Evolutionary conservation across 768 basidiomycete genomes (phyloP).

Genomic region (Gyrodon lividus): DNA sequence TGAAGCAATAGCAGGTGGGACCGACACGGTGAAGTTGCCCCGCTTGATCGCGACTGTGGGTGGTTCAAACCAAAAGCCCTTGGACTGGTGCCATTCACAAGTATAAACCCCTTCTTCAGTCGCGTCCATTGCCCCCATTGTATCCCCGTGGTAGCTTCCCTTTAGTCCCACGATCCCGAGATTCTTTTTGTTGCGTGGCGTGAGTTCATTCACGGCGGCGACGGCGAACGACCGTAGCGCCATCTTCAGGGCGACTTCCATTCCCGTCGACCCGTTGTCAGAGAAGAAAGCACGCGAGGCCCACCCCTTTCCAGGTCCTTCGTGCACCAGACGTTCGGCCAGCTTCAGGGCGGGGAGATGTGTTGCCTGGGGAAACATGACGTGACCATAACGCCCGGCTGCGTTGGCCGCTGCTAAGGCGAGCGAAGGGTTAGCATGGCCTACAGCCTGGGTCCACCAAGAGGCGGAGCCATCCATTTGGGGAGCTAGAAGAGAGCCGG

Average conservation of each 20-base stretch:
- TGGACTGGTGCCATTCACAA: conserved; percentile 93
- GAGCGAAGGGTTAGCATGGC: conserved; percentile 74
- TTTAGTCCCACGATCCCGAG: conserved; percentile 82
- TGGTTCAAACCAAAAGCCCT: conserved; percentile 92
- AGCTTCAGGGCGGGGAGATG: conserved; percentile 84
- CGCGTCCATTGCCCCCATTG: conserved; percentile 96
- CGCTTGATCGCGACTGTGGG: conserved; percentile 71
- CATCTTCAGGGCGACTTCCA: conserved; percentile 99
- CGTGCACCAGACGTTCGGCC: conserved; percentile 70
- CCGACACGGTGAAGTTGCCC: conserved; percentile 51
- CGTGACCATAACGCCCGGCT: conserved; percentile 93
- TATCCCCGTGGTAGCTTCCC: conserved; percentile 97
- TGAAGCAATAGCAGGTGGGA: conserved; percentile 50
- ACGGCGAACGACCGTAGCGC: conserved; percentile 69
- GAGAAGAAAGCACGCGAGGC: conserved; percentile 89
- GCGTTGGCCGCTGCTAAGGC: conserved; percentile 86
- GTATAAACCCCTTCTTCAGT: conserved; percentile 88
- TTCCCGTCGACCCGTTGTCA: conserved; percentile 93
- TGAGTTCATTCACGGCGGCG: conserved; percentile 36
- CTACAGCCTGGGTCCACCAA: conserved; percentile 97
- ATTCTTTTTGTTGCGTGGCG: conserved; percentile 40
- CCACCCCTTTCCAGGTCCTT: conserved; percentile 88
- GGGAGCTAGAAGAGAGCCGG: conserved; percentile 45
- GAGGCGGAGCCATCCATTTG: conserved; percentile 92
- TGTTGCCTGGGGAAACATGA: conserved; percentile 90